phyloP scores from a whole-genome alignment of 176 grass and related monocot species.

The Sorghum bicolor region Sorghum_bicolor_NCBIv3 NC_012876.2:62479501-62480000 shows the following conservation, averaged over 20 bases:
- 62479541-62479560: background rate
- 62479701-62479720: background rate
- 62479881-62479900: background rate
- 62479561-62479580: background rate
- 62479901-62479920: background rate
- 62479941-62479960: too few relatives aligned
- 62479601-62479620: background rate
- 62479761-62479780: background rate
- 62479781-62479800: background rate
- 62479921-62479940: too few relatives aligned
- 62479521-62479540: background rate
- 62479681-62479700: background rate
- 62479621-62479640: background rate
- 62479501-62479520: constrained; percentile 24
- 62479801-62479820: background rate
- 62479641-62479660: background rate
- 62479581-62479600: background rate
- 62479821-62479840: background rate
- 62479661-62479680: background rate
- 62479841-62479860: background rate
- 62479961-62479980: too few relatives aligned
- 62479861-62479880: background rate
- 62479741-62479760: background rate
- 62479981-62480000: too few relatives aligned
- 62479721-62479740: background rate